Conservation (phyloP, 2,329 filamentous ascomycete species). For the Fusarium secorum region DNA sequence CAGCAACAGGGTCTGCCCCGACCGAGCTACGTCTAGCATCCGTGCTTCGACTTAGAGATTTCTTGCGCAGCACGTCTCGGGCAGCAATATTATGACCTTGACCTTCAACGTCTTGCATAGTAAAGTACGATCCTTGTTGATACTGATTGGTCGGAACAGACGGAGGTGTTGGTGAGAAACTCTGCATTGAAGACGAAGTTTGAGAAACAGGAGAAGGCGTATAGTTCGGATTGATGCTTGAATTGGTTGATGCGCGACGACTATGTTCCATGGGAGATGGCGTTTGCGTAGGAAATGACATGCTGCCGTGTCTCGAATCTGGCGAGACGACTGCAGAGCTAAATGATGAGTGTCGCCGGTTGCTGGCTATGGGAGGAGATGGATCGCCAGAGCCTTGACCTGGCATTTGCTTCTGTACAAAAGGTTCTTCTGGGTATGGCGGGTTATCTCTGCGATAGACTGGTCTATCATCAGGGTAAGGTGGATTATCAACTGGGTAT, state of each 20-base stretch:
- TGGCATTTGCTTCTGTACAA: background rate
- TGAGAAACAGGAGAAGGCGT: conserved; percentile 40
- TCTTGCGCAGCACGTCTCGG: conserved; percentile 38
- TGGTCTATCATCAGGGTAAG: conserved; percentile 18
- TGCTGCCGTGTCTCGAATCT: conserved; percentile 40
- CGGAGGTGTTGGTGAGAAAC: conserved; percentile 29
- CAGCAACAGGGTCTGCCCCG: conserved; percentile 24
- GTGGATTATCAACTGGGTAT: conserved; percentile 30
- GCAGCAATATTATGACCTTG: conserved; percentile 34
- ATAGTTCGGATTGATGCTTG: conserved; percentile 18
- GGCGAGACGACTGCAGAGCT: conserved; percentile 39
- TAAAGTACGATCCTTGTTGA: conserved; percentile 35
- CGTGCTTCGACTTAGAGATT: conserved; percentile 28
- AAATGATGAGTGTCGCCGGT: conserved; percentile 41
- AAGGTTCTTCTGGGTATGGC: conserved; percentile 28
- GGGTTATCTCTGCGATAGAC: background rate
- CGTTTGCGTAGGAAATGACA: conserved; percentile 40
- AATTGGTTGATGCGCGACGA: conserved; percentile 34
- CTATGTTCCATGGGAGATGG: conserved; percentile 43
- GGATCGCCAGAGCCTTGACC: background rate
- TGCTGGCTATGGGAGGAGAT: background rate
- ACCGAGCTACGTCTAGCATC: conserved; percentile 35
- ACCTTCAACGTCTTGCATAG: conserved; percentile 19
- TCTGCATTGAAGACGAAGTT: conserved; percentile 22
- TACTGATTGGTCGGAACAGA: conserved; percentile 17